A percentile compares a stretch with the other conserved stretches of the same genome.
Conservation (phyloP, 1,284 basidiomycete species). For the Fomitiporia mediterranea region DNA sequence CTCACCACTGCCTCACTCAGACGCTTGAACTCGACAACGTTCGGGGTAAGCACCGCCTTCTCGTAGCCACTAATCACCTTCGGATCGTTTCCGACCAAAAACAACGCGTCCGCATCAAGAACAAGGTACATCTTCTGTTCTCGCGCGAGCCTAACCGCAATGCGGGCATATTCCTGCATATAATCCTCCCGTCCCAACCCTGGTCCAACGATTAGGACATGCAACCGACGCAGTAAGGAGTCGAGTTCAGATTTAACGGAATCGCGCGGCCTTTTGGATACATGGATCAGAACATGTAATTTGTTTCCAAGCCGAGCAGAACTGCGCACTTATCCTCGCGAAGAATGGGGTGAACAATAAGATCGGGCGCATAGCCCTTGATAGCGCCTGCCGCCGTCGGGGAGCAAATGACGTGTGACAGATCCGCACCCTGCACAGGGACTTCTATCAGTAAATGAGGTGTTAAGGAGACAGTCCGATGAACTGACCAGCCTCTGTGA, state of each 20-base stretch:
- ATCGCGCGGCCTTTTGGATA: conserved; percentile 37
- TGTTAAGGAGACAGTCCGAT: conserved; percentile 1
- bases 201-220: conserved; percentile 90
- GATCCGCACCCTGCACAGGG: conserved; percentile 72
- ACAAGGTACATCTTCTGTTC: conserved; percentile 73
- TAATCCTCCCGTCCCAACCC: conserved; percentile 86
- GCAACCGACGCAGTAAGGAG: conserved; percentile 76
- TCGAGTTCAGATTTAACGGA: conserved; percentile 57
- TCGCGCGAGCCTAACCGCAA: conserved; percentile 47
- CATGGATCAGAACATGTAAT: conserved; percentile 5
- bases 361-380: conserved; percentile 93
- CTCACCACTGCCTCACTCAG: conserved; percentile 70
- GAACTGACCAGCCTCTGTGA: conserved; percentile 71
- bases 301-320: conserved; percentile 9
- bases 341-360: conserved; percentile 94
- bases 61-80: conserved; percentile 75
- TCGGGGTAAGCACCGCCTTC: conserved; percentile 86
- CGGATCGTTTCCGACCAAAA: conserved; percentile 72
- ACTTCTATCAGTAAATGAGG: background rate
- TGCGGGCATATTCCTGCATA: conserved; percentile 76
- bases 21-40: conserved; percentile 90
- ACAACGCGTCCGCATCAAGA: conserved; percentile 89
- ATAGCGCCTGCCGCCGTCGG: conserved; percentile 87
- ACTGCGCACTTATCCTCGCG: conserved; percentile 47
- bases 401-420: conserved; percentile 96